phyloP scores from a whole-genome alignment of 2,329 filamentous ascomycete species.

The Microascus cirrosus region DNA sequence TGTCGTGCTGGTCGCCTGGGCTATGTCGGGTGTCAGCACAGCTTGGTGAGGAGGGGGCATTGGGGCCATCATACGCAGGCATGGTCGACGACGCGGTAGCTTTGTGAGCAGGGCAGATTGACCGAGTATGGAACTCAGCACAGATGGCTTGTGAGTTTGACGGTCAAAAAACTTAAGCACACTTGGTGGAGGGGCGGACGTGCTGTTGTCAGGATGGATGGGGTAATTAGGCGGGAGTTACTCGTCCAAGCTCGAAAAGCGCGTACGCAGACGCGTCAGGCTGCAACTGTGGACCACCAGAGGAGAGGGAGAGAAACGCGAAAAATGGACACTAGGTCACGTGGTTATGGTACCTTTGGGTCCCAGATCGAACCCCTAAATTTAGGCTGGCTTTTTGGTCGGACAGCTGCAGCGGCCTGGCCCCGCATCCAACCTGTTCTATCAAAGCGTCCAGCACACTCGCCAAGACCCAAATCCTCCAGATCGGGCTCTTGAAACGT shows the following conservation, averaged over 20 bases:
- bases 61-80: conserved; percentile 28
- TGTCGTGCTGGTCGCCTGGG: conserved; percentile 57
- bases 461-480: background rate
- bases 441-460: background rate
- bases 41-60: background rate
- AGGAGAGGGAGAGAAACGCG: background rate
- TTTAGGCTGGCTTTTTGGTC: background rate
- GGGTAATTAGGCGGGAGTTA: too few relatives aligned
- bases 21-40: conserved; percentile 25
- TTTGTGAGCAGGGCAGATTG: background rate
- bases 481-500: background rate
- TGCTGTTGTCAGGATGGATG: background rate
- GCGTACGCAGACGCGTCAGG: background rate
- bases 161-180: background rate
- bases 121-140: background rate
- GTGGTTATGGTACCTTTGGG: background rate
- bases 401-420: too few relatives aligned
- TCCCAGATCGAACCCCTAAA: background rate
- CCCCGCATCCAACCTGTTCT: too few relatives aligned
- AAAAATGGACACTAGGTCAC: background rate
- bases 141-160: background rate
- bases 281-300: background rate
- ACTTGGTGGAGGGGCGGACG: background rate
- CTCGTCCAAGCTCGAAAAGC: background rate
- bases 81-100: conserved; percentile 15